Conservation (phyloP, 163 green algal species). For the Chlorella variabilis region DNA sequence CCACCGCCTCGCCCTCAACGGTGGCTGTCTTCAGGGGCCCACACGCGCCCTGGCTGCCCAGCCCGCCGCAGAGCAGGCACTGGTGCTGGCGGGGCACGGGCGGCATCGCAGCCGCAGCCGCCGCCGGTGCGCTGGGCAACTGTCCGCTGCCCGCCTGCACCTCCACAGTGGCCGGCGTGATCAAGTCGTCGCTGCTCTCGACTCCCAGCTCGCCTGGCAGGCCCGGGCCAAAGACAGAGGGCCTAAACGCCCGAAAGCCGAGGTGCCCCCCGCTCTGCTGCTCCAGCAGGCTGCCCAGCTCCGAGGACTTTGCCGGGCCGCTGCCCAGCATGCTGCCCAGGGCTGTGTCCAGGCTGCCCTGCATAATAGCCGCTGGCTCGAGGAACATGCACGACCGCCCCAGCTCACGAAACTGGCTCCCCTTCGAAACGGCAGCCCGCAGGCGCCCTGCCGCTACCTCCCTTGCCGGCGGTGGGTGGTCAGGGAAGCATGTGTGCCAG, state of each 20-base stretch:
- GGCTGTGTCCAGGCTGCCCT: background rate
- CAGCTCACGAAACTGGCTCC: too few relatives aligned
- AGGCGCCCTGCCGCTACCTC: too few relatives aligned
- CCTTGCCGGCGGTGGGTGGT: too few relatives aligned
- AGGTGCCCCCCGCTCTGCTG: background rate
- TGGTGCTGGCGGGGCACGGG: background rate
- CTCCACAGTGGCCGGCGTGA: background rate
- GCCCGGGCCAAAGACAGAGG: background rate
- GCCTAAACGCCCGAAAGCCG: background rate
- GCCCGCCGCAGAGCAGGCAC: constrained; percentile 22
- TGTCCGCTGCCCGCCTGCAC: background rate
- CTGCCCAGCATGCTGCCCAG: background rate
- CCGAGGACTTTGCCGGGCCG: background rate
- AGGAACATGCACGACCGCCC: too few relatives aligned
- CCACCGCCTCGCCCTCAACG: background rate
- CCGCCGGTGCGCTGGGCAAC: background rate
- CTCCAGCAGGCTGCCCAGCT: background rate
- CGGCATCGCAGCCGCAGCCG: background rate
- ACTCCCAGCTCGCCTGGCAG: background rate
- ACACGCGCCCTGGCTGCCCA: constrained; percentile 23
- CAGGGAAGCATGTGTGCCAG: too few relatives aligned
- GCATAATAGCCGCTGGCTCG: too few relatives aligned
- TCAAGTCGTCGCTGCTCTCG: constrained; percentile 6
- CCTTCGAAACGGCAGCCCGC: background rate
- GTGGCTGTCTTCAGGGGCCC: constrained; percentile 1